Evolutionary conservation across 495 filamentous ascomycete species (phyloP).

Genomic region (Trichoderma asperelloides): DNA sequence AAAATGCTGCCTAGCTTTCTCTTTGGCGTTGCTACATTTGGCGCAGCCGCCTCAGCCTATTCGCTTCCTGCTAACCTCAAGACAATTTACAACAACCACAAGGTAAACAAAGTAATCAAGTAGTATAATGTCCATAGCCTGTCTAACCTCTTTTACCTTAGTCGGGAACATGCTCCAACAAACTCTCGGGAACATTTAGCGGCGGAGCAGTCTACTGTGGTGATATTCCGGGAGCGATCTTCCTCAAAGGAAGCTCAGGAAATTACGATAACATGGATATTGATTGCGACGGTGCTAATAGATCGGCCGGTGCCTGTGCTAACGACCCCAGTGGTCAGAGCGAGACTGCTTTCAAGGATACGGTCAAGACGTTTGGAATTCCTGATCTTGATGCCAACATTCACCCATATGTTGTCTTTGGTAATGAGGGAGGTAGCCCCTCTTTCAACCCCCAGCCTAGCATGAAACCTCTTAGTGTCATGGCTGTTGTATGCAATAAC

Average conservation of each 20-base stretch:
- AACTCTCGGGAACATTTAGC: neutral
- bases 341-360: conserved; percentile 45
- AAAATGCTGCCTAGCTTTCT: neutral
- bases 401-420: conserved; percentile 61
- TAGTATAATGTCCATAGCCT: neutral
- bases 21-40: neutral
- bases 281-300: conserved; percentile 54
- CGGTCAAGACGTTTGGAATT: conserved; percentile 38
- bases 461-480: conserved; percentile 52
- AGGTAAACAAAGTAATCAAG: neutral
- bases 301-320: conserved; percentile 34
- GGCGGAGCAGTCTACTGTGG: neutral
- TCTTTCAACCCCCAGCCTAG: conserved; percentile 42
- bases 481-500: conserved; percentile 52
- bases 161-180: neutral
- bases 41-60: neutral
- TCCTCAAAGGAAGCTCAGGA: neutral
- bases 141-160: neutral
- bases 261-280: conserved; percentile 48
- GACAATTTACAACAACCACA: conserved; percentile 1
- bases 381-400: conserved; percentile 50
- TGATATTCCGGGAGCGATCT: neutral
- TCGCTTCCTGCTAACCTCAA: neutral
- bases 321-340: conserved; percentile 43
- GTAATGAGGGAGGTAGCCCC: conserved; percentile 45